Evolutionary conservation across 2,329 filamentous ascomycete genomes (phyloP), one percentile per base, ranked within the genome.

Genomic region (Fusarium sp.): DNA sequence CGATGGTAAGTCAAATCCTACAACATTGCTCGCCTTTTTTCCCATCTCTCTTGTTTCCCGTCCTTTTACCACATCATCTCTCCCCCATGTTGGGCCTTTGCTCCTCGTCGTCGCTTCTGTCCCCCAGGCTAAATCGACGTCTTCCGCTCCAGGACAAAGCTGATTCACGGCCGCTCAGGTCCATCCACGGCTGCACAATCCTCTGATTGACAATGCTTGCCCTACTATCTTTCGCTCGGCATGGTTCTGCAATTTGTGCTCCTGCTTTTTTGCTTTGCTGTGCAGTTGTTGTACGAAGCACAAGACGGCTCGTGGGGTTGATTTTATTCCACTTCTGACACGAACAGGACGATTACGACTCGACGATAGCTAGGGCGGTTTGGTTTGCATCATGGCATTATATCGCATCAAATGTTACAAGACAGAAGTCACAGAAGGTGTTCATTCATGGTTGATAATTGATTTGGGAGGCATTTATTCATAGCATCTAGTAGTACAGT

Each of bases 1-100:
- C 84, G 88, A 82, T 93, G 91, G 92, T 94, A 84, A 86, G 91
- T 77, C 9, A n/a, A 10, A 24, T 23, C 13, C 24, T 21, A 12
- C 21, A 13, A 39, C 28, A 29, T 10, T 6, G n/a, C 15, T 55
- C n/a, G 44, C 24, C 15, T 43, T n/a, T 44, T 42, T 24, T 18
- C 8, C 24, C 33, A 16, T n/a, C 6, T 18, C 29, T 21, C 8
- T 5, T 10, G 26, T 20, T 12, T 33, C 21, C 55, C 6, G n/a
- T n/a, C 26, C 26, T 29, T 35, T 35, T 2, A 26, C 16, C 18
- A 35, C 8, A 21, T 15, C 21, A 20, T n/a, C 26, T 13, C 10
- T 12, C n/a, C 20, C 35, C 10, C 35, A 11, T 23, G 15, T 20
- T 39, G 41, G 47, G 39, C 57, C 8, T 26, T 15, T 41, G 42